Percentiles rank a stretch among this genome's conserved stretches.
Evolutionary conservation across 805 yeast species (phyloP).

Genomic region (Candida chauliodis): DNA sequence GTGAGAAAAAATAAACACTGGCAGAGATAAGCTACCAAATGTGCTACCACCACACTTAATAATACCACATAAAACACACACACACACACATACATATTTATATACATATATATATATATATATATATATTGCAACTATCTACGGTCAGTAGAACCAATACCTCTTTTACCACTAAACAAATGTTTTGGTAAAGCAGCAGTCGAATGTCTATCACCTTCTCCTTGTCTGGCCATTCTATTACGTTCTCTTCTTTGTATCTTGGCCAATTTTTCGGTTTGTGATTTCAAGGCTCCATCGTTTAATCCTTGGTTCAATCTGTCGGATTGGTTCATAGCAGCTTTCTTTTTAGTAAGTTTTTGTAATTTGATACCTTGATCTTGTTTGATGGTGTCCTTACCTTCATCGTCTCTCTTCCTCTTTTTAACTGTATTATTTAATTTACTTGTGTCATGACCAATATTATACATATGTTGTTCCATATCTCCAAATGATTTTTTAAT

Average conservation of each 20-base stretch:
- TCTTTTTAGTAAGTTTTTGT: constrained; percentile 42
- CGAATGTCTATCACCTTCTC: constrained; percentile 93
- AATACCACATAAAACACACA: background rate
- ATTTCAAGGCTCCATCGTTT: constrained; percentile 71
- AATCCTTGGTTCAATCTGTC: constrained; percentile 88
- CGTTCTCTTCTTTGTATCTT: constrained; percentile 92
- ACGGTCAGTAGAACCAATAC: constrained; percentile 87
- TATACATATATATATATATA: background rate
- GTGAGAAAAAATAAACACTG: background rate
- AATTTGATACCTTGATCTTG: constrained; percentile 44
- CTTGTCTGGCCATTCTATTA: constrained; percentile 85
- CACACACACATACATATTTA: background rate
- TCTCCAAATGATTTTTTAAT: constrained; percentile 68
- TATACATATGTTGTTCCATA: constrained; percentile 86
- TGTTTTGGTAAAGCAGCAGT: constrained; percentile 89
- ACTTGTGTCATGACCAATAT: constrained; percentile 82
- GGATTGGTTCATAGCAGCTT: constrained; percentile 55
- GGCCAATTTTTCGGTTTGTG: constrained; percentile 81
- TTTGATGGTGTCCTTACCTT: constrained; percentile 81
- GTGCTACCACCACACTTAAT: background rate
- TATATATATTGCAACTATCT: constrained; percentile 46
- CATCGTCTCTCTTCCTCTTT: constrained; percentile 34
- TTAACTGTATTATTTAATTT: constrained; percentile 47
- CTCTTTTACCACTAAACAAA: constrained; percentile 93
- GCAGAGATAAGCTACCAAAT: background rate